phyloP scores from a whole-genome alignment of 805 yeast species.

The Metschnikowia lachancei region DNA sequence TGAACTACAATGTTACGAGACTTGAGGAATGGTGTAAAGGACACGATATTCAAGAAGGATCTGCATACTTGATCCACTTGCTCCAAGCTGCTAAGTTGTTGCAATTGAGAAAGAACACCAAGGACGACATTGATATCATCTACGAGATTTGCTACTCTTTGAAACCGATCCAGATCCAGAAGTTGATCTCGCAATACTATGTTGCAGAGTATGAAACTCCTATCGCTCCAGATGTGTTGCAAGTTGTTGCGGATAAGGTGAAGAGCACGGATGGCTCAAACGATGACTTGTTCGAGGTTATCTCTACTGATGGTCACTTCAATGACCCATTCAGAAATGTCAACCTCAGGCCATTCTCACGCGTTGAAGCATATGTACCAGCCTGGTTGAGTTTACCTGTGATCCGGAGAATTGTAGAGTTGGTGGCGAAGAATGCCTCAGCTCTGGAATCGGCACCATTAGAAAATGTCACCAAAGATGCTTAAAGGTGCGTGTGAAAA shows the following conservation, averaged over 20 bases:
- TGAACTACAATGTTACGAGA: conserved; percentile 93
- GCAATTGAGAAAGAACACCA: conserved; percentile 85
- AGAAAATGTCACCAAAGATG: conserved; percentile 6
- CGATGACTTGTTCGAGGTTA: conserved; percentile 67
- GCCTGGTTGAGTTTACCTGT: conserved; percentile 89
- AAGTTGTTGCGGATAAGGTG: conserved; percentile 77
- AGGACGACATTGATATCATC: conserved; percentile 85
- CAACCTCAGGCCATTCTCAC: conserved; percentile 70
- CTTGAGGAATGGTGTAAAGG: conserved; percentile 98
- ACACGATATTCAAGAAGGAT: conserved; percentile 85
- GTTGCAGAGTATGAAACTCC: conserved; percentile 96
- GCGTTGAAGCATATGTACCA: conserved; percentile 89
- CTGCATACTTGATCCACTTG: conserved; percentile 78
- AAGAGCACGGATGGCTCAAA: conserved; percentile 53
- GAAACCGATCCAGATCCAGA: conserved; percentile 94
- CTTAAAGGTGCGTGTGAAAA: neutral
- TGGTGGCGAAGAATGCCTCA: conserved; percentile 79
- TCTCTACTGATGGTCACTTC: conserved; percentile 69
- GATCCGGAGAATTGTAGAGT: conserved; percentile 82
- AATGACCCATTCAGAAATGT: conserved; percentile 80
- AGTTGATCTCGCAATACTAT: conserved; percentile 80
- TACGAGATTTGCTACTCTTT: conserved; percentile 93
- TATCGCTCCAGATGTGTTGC: conserved; percentile 74
- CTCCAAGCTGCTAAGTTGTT: conserved; percentile 90
- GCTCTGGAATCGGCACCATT: conserved; percentile 49